A percentile compares a stretch with the other conserved stretches of the same genome.
Conservation (phyloP, 1,284 basidiomycete genomes). For the Lignosus rhinocerotis region DNA sequence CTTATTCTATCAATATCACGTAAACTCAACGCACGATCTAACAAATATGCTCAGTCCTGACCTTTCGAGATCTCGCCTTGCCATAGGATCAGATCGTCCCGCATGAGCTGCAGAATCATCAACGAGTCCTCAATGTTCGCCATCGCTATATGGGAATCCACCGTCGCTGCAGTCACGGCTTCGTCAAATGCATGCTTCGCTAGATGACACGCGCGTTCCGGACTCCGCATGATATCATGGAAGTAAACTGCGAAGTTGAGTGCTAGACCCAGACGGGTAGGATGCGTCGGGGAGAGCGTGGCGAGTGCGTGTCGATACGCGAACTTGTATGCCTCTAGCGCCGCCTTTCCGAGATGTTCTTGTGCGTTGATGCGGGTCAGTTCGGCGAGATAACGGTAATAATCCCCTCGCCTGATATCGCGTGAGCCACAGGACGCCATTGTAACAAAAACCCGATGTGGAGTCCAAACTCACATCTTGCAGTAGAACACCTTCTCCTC, state of each 20-base stretch:
- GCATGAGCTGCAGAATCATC: slow-evolving; percentile 64
- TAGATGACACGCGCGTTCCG: slow-evolving; percentile 90
- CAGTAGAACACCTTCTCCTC: slow-evolving; percentile 71
- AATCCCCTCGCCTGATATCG: slow-evolving; percentile 60
- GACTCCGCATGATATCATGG: slow-evolving; percentile 92
- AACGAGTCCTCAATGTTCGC: slow-evolving; percentile 60
- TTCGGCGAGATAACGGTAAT: slow-evolving; percentile 70
- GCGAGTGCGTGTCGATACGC: slow-evolving; percentile 66
- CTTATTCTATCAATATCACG: no score
- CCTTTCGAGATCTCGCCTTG: slow-evolving; percentile 47
- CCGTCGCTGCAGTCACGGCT: slow-evolving; percentile 51
- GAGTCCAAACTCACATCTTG: slow-evolving; percentile 51
- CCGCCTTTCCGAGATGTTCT: slow-evolving; percentile 52
- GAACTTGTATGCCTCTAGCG: slow-evolving; percentile 63
- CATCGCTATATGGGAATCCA: slow-evolving; percentile 33
- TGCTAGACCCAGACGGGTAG: slow-evolving; percentile 84
- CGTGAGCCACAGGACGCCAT: neutral
- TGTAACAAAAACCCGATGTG: neutral
- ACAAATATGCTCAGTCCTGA: neutral
- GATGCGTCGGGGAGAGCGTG: slow-evolving; percentile 60
- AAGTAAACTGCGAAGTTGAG: slow-evolving; percentile 98
- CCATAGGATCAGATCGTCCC: slow-evolving; percentile 68
- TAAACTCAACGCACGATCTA: no score
- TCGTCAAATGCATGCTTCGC: slow-evolving; percentile 77
- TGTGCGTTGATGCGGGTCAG: slow-evolving; percentile 46